A percentile compares a stretch with the other conserved stretches of the same genome.
Evolutionary conservation across 2,329 filamentous ascomycete species (phyloP).

Genomic region (Sphaerulina musiva): DNA sequence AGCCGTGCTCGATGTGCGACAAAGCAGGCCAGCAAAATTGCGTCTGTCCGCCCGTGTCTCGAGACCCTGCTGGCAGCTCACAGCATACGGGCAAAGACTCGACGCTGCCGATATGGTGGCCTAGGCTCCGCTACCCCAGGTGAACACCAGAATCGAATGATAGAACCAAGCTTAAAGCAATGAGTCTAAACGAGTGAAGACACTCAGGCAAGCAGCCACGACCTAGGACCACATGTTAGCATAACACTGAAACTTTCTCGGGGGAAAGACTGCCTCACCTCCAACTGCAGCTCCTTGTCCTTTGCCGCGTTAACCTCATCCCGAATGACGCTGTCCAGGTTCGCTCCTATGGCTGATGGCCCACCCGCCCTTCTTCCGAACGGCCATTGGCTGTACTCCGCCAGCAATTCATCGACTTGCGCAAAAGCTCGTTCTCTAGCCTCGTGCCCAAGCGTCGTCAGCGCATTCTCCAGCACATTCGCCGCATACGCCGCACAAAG

Average conservation of each 20-base stretch:
- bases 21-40: no score
- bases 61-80: no score
- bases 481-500: slow-evolving; percentile 96
- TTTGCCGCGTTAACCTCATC: slow-evolving; percentile 83
- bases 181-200: slow-evolving; percentile 95
- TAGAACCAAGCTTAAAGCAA: slow-evolving; percentile 57
- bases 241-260: background rate
- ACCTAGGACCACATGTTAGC: slow-evolving; percentile 44
- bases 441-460: slow-evolving; percentile 89
- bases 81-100: background rate
- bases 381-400: slow-evolving; percentile 96
- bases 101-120: background rate
- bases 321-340: slow-evolving; percentile 76
- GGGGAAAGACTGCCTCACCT: slow-evolving; percentile 53
- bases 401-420: slow-evolving; percentile 90
- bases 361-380: slow-evolving; percentile 76
- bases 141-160: background rate
- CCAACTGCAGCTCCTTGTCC: slow-evolving; percentile 91
- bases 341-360: slow-evolving; percentile 80
- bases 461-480: slow-evolving; percentile 96
- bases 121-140: background rate
- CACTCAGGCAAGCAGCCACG: slow-evolving; percentile 90
- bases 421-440: slow-evolving; percentile 89
- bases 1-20: no score
- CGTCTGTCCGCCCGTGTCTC: no score